Conservation (phyloP, 495 filamentous ascomycete species). For the Tuber magnatum region DNA sequence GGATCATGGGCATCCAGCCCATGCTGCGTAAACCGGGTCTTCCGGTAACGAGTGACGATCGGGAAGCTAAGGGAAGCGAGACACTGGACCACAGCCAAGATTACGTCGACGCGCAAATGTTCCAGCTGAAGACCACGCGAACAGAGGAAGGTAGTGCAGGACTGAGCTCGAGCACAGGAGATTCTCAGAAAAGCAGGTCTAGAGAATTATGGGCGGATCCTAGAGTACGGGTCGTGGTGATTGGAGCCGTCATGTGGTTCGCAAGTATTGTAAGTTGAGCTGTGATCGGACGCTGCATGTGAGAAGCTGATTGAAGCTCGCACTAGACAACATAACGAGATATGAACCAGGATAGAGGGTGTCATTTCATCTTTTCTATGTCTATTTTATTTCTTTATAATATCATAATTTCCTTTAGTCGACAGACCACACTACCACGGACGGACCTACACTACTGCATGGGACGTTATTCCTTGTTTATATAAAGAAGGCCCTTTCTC, state of each 20-base stretch:
- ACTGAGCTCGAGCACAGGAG: background rate
- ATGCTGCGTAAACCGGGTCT: slow-evolving; percentile 13
- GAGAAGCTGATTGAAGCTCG: background rate
- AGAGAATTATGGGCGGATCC: slow-evolving; percentile 20
- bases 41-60: slow-evolving; percentile 11
- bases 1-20: slow-evolving; percentile 42
- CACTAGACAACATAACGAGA: background rate
- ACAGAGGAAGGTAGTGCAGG: background rate
- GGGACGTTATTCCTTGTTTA: background rate
- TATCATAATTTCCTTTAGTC: background rate
- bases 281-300: background rate
- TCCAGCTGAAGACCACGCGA: slow-evolving; percentile 3
- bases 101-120: slow-evolving; percentile 5
- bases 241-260: slow-evolving; percentile 40
- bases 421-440: background rate
- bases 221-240: slow-evolving; percentile 32
- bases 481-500: background rate
- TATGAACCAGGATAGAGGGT: background rate
- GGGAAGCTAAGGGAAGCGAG: slow-evolving; percentile 14
- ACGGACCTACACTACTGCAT: background rate
- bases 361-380: background rate
- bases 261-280: slow-evolving; percentile 32
- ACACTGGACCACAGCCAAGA: background rate
- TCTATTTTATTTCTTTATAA: background rate
- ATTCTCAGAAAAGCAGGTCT: background rate